Base-by-base conservation (phyloP, 371 early-diverging fungal genomes). In the Apophysomyces elegans region DNA sequence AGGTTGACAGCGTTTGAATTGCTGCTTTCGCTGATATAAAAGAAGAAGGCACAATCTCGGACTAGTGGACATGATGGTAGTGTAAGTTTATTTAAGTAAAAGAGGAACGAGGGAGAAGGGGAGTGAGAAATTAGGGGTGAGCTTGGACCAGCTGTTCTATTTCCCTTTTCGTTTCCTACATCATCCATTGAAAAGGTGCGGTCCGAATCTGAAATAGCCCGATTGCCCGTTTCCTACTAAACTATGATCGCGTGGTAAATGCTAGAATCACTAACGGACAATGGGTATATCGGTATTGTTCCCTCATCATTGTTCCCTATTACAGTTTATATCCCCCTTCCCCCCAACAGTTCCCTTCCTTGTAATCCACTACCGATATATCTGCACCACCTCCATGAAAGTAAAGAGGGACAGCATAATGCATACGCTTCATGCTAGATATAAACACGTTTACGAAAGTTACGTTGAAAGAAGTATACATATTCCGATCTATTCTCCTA, bases 61-160 rank as follows among this genome's bases (percentile, higher is more conserved):
- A 50, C 50, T 50, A 26, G n/a, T 50, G 50, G 21, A 18, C 6
- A 18, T 50, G 50, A 50, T 50, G 50, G 5, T 50, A 26, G 6
- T 50, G 5, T n/a, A 50, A 18, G 50, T 50, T 50, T 50, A 50
- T 50, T 50, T 50, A 50, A 50, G 50, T n/a, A 50, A 46, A 50
- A 50, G 50, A 21, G 50, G 50, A 50, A 50, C 50, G 50, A 50
- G 50, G 26, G 50, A 50, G 50, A 21, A 50, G 50, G 50, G 50
- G 21, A 26, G 26, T 26, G 50, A 6, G 50, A 50, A 50, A 50
- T 50, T 26, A 50, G 50, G 50, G 50, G 50, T 26, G 50, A 50
- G 50, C 50, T 50, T 50, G 50, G 50, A 50, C 50, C 50, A 50
- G 50, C 50, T 50, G 50, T 18, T 50, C 50, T 26, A 50, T 50